Percentiles rank a stretch among this genome's conserved stretches.
Conservation (phyloP, 257 asterid genomes). For the Euphrasia confusa region DNA sequence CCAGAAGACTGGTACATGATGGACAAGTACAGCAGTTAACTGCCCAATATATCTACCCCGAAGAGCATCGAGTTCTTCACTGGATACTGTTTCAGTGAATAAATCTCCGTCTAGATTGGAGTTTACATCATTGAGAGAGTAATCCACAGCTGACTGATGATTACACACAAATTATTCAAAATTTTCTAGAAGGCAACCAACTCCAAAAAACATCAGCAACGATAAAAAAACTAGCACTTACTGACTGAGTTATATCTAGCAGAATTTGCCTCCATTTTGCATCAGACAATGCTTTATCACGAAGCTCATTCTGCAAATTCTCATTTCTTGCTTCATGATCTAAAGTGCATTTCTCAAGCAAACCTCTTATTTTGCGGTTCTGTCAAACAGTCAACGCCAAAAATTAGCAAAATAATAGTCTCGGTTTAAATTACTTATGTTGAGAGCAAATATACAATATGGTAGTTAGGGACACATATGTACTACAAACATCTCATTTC, state of each 20-base stretch:
- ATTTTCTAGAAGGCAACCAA: constrained; percentile 22
- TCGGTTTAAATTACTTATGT: constrained; percentile 8
- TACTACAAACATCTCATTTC: constrained; percentile 7
- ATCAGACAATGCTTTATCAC: constrained; percentile 73
- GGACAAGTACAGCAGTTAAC: constrained; percentile 84
- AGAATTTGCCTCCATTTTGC: constrained; percentile 97
- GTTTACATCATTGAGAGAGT: constrained; percentile 37
- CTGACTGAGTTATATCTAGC: constrained; percentile 68
- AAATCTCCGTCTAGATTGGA: constrained; percentile 42
- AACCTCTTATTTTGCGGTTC: constrained; percentile 90
- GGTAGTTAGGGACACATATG: constrained; percentile 17
- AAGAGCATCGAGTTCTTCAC: constrained; percentile 74
- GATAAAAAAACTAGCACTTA: constrained; percentile 41
- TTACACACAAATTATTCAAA: constrained; percentile 15
- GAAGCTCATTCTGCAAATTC: constrained; percentile 65
- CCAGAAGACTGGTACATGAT: constrained; percentile 91
- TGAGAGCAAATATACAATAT: constrained; percentile 14
- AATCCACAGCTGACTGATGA: constrained; percentile 59
- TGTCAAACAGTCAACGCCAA: constrained; percentile 36
- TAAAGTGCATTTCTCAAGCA: constrained; percentile 84
- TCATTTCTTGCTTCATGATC: constrained; percentile 91
- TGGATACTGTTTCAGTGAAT: constrained; percentile 38
- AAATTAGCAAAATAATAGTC: constrained; percentile 7
- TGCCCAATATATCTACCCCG: constrained; percentile 80
- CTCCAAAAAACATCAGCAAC: constrained; percentile 15